Conservation (phyloP, 139 green algal species). For the Nannochloris sp. region DNA sequence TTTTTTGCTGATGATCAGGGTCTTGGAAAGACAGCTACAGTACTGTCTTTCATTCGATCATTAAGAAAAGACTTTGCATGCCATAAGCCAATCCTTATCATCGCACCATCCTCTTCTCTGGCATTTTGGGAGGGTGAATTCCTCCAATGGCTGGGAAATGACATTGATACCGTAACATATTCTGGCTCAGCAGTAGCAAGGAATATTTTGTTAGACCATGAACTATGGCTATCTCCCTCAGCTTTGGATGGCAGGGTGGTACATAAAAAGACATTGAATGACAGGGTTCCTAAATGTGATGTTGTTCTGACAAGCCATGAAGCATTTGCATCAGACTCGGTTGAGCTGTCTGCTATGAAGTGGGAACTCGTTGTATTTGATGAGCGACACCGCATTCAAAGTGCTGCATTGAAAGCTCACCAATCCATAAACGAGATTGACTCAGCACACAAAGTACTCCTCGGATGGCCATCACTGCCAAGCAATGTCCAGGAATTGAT, state of each 20-base stretch:
- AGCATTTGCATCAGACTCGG: conserved; percentile 37
- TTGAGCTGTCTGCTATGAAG: conserved; percentile 33
- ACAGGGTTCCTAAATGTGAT: conserved; percentile 53
- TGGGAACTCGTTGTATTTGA: conserved; percentile 67
- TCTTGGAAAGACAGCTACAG: conserved; percentile 62
- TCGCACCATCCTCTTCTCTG: conserved; percentile 42
- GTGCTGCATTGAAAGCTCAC: conserved; percentile 29
- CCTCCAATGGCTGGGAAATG: conserved; percentile 22
- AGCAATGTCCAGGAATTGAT: conserved; percentile 21
- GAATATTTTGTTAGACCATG: conserved; percentile 50
- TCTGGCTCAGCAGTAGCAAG: conserved; percentile 38
- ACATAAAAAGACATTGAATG: background rate
- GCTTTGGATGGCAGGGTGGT: conserved; percentile 40
- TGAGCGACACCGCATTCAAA: conserved; percentile 41
- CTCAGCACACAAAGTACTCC: conserved; percentile 33
- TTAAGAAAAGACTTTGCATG: conserved; percentile 45
- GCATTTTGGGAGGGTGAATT: conserved; percentile 56
- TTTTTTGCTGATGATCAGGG: conserved; percentile 67
- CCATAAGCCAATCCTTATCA: conserved; percentile 48
- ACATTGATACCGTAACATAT: conserved; percentile 49
- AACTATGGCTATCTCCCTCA: conserved; percentile 68
- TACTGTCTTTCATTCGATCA: conserved; percentile 43
- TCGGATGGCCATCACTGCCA: conserved; percentile 14
- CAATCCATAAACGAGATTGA: conserved; percentile 25
- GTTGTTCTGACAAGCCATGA: conserved; percentile 65